Base-by-base conservation (phyloP, 2,329 filamentous ascomycete genomes). In the Stagonosporopsis rhizophila region DNA sequence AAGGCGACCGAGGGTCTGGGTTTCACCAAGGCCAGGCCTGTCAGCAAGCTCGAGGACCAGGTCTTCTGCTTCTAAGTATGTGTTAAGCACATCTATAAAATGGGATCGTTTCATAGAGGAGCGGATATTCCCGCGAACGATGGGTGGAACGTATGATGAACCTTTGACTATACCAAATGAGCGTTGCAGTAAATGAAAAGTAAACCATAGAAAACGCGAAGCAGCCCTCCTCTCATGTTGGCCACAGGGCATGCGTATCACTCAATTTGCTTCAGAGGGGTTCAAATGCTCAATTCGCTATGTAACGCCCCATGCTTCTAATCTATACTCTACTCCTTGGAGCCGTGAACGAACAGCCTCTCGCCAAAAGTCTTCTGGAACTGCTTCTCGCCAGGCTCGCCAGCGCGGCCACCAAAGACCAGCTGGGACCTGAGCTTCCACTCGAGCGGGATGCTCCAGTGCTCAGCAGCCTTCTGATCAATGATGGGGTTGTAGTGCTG, bases 31-130 rank as follows among this genome's bases (percentile, higher is more conserved):
- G 91, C 95, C 38, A 87, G 88, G 59, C 92, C 94, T 40, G 93
- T 98, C 70, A 97, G 93, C 87, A 98, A 98, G 86, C 87, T 98
- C 50, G 90, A 94, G 75, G 95, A 99, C 78, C 95, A 98, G 79
- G 91, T 99, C 67, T 99, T 99, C 82, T 92, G 91, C 74, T 99
- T 99, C 80, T 92, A 90, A 25, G 27, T 9, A 11, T 6, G 4
- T 7, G 17, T 22, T 9, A 32, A 40, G 11, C 3, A n/a, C 20
- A 14, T 11, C 5, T 11, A 4, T 23, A 25, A 15, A 17, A 6
- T 4, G 15, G 17, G 19, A 15, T n/a, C 6, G 11, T 6, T 15
- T n/a, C 14, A 41, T 11, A 12, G 20, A 19, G 35, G 25, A 6
- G 41, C 30, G 35, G n/a, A 19, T 8, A n/a, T 23, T 14, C 7